phyloP scores from a whole-genome alignment of 805 yeast species.

The Isabelozyma pseudorhagii region DNA sequence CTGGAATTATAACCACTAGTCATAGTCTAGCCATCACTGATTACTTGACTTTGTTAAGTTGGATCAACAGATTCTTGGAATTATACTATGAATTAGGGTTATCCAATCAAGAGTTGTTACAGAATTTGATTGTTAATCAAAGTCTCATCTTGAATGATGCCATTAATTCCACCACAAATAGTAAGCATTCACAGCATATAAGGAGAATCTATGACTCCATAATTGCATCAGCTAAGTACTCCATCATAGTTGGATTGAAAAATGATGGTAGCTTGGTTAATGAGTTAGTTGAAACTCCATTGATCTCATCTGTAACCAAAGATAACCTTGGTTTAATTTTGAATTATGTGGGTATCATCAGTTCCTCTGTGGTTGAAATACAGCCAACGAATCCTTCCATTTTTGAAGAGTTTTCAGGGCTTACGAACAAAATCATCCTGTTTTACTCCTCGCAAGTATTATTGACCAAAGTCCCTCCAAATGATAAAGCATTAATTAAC shows the following conservation, averaged over 20 bases:
- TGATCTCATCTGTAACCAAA: not conserved
- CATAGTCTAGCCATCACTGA: conserved; percentile 50
- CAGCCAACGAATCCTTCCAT: conserved; percentile 13
- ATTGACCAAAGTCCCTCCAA: conserved; percentile 44
- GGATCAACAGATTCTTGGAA: conserved; percentile 45
- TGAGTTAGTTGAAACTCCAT: not conserved
- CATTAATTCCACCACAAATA: conserved; percentile 1
- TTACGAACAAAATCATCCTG: conserved; percentile 14
- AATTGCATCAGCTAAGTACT: conserved; percentile 25
- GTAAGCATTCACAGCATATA: conserved; percentile 5
- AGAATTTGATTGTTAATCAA: conserved; percentile 24
- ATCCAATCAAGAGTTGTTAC: not conserved
- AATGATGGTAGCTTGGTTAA: not conserved
- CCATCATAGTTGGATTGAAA: conserved; percentile 7
- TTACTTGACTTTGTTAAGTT: conserved; percentile 53
- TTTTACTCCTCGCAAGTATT: conserved; percentile 38
- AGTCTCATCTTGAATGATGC: conserved; percentile 35
- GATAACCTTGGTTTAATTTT: not conserved
- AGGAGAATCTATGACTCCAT: conserved; percentile 26
- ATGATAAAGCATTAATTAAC: conserved; percentile 36
- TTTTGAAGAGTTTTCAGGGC: conserved; percentile 22
- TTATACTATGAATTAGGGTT: not conserved
- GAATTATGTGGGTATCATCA: conserved; percentile 3
- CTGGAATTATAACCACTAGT: conserved; percentile 20
- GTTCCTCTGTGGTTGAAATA: conserved; percentile 6